Base-by-base conservation (phyloP, 257 asterid genomes). In the Dorcoceras hygrometricum region DNA sequence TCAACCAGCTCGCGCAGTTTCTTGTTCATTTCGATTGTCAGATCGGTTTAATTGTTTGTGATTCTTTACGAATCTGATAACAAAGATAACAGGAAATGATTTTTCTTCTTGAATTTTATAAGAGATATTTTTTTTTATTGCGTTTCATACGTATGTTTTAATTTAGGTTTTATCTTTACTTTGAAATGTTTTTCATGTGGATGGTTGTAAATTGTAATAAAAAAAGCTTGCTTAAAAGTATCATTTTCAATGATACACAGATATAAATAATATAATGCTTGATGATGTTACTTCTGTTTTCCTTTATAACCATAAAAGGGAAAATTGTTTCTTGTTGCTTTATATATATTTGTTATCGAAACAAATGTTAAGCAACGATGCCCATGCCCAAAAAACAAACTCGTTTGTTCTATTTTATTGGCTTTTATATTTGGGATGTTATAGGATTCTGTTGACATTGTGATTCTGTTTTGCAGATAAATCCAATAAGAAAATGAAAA, bases 381-480 rank as follows among this genome's bases (percentile, higher is more conserved):
- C 28, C 18, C 12, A 26, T n/a, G n/a, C n/a, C n/a, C n/a, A 53
- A 57, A 66, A 23, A 23, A 24, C 50, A 6, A 58, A 34, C 48
- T 23, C 59, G 25, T 56, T 26, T 62, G 22, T 20, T 55, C 31
- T 10, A 62, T 29, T 62, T 46, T 66, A 46, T 61, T 23, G 22
- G 51, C 56, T 67, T 27, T 55, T 60, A 2, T 8, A 63, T 66
- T 23, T 63, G 22, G 61, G 14, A 29, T 58, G 73, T 31, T 69
- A 29, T 63, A 20, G 48, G 20, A 25, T 65, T 57, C 61, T 70
- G 57, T 69, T 36, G 69, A 77, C 65, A 29, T 34, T 71, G 63
- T 64, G 43, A 65, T 71, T 50, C 68, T 58, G 62, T 79, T 79
- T 73, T 89, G 90, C 90, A 86, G 97, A 85, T 62, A 75, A 76